Percentiles rank a stretch among this genome's conserved stretches.
phyloP scores from a whole-genome alignment of 2,329 filamentous ascomycete genomes.

The Aureobasidium pullulans region DNA sequence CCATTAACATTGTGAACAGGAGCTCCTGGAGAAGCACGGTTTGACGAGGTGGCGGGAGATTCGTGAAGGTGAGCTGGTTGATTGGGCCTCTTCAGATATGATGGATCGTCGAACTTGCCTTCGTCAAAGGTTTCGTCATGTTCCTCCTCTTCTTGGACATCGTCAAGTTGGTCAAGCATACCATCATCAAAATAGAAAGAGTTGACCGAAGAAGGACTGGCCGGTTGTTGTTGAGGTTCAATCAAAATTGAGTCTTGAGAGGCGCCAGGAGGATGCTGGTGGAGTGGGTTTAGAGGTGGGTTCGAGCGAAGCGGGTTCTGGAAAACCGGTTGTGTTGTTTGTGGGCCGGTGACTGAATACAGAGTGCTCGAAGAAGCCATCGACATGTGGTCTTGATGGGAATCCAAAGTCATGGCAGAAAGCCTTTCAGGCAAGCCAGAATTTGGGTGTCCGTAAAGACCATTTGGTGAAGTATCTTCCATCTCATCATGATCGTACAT shows the following conservation, averaged over 20 bases:
- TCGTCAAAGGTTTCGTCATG: conserved; percentile 23
- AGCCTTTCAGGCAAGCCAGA: not conserved
- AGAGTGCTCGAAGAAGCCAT: conserved; percentile 1
- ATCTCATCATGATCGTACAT: conserved; percentile 41
- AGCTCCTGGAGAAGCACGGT: not conserved
- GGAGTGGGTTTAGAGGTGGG: not conserved
- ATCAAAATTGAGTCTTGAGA: not conserved
- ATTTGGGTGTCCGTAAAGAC: not conserved
- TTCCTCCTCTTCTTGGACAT: not conserved
- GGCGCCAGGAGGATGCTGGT: not conserved
- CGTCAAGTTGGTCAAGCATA: conserved; percentile 12
- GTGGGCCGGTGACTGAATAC: not conserved
- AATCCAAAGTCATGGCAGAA: not conserved
- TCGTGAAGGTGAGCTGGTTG: not conserved
- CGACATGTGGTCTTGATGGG: not conserved
- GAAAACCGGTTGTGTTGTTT: not conserved
- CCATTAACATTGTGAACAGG: conserved; percentile 10
- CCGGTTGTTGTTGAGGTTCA: not conserved
- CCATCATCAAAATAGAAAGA: conserved; percentile 30
- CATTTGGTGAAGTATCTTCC: conserved; percentile 23
- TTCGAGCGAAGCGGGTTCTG: not conserved
- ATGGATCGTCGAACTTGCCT: conserved; percentile 27
- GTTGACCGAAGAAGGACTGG: conserved; percentile 19
- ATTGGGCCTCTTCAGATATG: conserved; percentile 8
- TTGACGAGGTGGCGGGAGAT: not conserved